Evolutionary conservation across 2,329 filamentous ascomycete genomes (phyloP).

Genomic region (Epichloe uncinata): DNA sequence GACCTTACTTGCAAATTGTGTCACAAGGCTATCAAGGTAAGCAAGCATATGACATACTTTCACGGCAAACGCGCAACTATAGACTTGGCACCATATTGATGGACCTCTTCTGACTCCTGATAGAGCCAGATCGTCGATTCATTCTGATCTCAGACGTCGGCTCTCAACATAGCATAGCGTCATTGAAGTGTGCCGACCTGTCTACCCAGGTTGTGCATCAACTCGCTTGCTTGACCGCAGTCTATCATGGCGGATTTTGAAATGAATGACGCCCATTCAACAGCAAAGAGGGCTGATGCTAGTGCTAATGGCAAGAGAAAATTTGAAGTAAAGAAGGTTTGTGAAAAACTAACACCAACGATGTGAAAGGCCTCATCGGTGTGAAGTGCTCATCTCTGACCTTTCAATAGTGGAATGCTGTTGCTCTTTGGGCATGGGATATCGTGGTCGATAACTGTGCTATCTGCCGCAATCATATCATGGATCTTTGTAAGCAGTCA

Average conservation of each 20-base stretch:
- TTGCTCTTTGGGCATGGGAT: conserved; percentile 97
- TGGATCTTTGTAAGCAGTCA: conserved; percentile 76
- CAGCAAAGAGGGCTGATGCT: conserved; percentile 40
- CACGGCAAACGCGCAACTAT: not conserved
- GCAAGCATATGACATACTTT: not conserved
- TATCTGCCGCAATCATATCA: conserved; percentile 98
- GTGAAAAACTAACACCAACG: not conserved
- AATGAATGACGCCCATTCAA: conserved; percentile 73
- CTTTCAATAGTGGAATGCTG: conserved; percentile 75
- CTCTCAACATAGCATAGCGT: not conserved
- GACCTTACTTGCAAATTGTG: not conserved
- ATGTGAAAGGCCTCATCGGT: not conserved
- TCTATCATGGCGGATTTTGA: conserved; percentile 82
- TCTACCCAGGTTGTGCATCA: not conserved
- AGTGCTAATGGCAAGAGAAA: conserved; percentile 60
- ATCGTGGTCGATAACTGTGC: conserved; percentile 99
- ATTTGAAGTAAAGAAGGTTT: conserved; percentile 97
- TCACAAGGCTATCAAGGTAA: conserved; percentile 4
- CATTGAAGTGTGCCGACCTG: not conserved
- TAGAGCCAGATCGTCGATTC: not conserved
- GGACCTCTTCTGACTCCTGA: not conserved
- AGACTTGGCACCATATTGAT: not conserved
- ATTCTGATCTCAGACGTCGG: not conserved
- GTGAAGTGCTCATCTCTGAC: not conserved
- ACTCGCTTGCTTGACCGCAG: not conserved